Evolutionary conservation across 768 basidiomycete genomes (phyloP).

Genomic region (Amanita jacksonii): DNA sequence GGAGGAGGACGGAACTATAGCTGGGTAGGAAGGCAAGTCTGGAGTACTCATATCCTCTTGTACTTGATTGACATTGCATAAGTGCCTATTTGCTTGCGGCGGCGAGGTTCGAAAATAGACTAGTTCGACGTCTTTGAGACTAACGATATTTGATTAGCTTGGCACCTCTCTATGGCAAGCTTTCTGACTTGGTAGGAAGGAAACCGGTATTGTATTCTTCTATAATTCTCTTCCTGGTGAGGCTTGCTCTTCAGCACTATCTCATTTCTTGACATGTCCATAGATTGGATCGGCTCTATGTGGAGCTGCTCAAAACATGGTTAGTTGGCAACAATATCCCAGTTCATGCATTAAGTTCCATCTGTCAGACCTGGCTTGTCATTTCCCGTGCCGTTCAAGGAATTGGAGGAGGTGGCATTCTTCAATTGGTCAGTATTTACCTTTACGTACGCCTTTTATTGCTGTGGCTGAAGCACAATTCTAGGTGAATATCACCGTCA

Average conservation of each 20-base stretch:
- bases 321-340: slow-evolving; percentile 12
- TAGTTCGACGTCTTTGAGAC: not conserved
- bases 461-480: not conserved
- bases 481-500: slow-evolving; percentile 62
- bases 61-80: slow-evolving; percentile 1
- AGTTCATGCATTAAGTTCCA: not conserved
- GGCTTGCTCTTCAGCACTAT: not conserved
- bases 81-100: slow-evolving; percentile 72
- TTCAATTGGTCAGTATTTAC: slow-evolving; percentile 46
- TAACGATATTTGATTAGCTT: slow-evolving; percentile 25
- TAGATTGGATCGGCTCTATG: slow-evolving; percentile 75
- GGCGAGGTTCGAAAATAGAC: slow-evolving; percentile 28
- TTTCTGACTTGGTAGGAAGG: slow-evolving; percentile 49
- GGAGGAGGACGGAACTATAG: slow-evolving; percentile 56
- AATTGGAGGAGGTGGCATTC: slow-evolving; percentile 73
- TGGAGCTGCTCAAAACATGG: slow-evolving; percentile 72
- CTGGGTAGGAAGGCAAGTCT: slow-evolving; percentile 59
- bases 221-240: slow-evolving; percentile 60
- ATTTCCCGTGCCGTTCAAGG: slow-evolving; percentile 74
- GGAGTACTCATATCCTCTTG: not conserved
- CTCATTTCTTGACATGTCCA: not conserved
- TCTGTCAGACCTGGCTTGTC: slow-evolving; percentile 60
- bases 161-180: slow-evolving; percentile 69
- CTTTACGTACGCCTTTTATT: not conserved
- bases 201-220: slow-evolving; percentile 63